Evolutionary conservation across 768 basidiomycete species (phyloP).

Genomic region (Cubamyces sp.): DNA sequence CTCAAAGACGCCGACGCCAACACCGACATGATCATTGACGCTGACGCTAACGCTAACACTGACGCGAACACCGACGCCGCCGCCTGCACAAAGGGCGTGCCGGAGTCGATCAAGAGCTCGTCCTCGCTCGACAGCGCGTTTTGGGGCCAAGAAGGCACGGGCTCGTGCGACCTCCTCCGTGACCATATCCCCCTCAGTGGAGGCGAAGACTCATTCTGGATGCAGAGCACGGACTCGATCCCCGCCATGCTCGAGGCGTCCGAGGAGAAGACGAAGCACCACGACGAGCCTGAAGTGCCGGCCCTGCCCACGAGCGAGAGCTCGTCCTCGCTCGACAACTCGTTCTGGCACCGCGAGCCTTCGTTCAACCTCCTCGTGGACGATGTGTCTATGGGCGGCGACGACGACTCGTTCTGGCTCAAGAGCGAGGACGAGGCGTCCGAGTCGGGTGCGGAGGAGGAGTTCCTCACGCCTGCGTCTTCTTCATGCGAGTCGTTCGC

Average conservation of each 20-base stretch:
- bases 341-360: neutral
- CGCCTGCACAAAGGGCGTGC: no score
- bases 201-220: neutral
- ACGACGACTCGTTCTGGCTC: neutral
- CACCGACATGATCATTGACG: neutral
- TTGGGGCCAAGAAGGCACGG: neutral
- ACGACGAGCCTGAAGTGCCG: neutral
- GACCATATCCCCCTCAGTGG: neutral
- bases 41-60: neutral
- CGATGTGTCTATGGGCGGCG: neutral
- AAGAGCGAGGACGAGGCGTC: neutral
- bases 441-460: no score
- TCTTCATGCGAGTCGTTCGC: no score
- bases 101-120: neutral
- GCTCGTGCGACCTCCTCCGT: neutral
- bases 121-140: neutral
- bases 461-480: no score
- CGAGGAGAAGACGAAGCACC: no score
- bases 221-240: neutral
- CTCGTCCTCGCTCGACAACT: neutral
- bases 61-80: neutral
- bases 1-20: neutral
- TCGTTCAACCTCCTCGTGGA: neutral
- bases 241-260: no score
- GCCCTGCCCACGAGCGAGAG: neutral